These are phyloP conservation scores for Candida germanica DNA, from an alignment of 805 yeast species.

Conservation along the genomic window DNA sequence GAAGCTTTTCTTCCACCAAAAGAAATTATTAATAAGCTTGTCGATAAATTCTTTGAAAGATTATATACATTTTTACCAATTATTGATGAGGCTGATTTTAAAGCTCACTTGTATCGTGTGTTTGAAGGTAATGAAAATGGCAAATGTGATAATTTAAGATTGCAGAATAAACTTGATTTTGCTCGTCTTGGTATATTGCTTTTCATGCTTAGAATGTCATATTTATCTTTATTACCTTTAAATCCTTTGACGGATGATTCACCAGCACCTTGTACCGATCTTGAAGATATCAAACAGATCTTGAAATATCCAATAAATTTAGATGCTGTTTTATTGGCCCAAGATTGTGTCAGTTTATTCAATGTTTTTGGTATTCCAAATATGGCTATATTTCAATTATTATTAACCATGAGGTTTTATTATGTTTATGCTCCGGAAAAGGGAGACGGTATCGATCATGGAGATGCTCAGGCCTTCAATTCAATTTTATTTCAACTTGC, in stretches of 20 bases:
- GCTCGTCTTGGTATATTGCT: constrained; percentile 34
- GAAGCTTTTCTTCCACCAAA: constrained; percentile 48
- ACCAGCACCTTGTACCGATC: constrained; percentile 18
- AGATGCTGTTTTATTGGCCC: constrained; percentile 29
- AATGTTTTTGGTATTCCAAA: constrained; percentile 36
- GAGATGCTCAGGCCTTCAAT: constrained; percentile 46
- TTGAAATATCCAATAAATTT: constrained; percentile 27
- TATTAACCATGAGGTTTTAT: constrained; percentile 50
- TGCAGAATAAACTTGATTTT: constrained; percentile 32
- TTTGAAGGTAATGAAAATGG: constrained; percentile 13
- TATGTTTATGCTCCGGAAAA: constrained; percentile 48
- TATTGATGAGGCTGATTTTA: constrained; percentile 38
- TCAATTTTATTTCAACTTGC: constrained; percentile 67
- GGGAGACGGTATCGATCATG: constrained; percentile 58
- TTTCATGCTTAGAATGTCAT: constrained; percentile 32
- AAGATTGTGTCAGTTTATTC: constrained; percentile 33
- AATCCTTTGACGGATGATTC: constrained; percentile 13
- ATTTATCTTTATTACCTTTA: constrained; percentile 36
- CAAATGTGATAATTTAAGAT: constrained; percentile 8
- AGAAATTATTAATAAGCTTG: constrained; percentile 49
- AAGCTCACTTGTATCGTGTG: constrained; percentile 17
- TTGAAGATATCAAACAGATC: constrained; percentile 22
- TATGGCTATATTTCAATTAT: constrained; percentile 52
- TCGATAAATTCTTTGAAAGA: constrained; percentile 48
- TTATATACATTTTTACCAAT: constrained; percentile 47